phyloP scores from a whole-genome alignment of 83 land plant genomes.

The Diphasiastrum complanatum region DNA sequence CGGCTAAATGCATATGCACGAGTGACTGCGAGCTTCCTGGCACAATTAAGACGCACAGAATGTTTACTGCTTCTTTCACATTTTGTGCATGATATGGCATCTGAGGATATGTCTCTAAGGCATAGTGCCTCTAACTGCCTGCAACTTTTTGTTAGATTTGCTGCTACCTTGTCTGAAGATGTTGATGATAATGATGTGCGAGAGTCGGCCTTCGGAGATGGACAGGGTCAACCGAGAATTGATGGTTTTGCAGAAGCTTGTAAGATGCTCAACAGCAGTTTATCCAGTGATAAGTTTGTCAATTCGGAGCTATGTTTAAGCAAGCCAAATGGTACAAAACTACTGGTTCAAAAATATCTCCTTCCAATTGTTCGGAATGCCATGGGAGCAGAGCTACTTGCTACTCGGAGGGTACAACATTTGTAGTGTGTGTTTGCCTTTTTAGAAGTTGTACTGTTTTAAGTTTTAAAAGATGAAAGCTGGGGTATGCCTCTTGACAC shows the following conservation, averaged over 20 bases:
- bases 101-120: conserved; percentile 64
- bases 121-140: conserved; percentile 66
- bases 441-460: no score
- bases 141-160: conserved; percentile 51
- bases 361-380: conserved; percentile 54
- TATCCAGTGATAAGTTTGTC: no score
- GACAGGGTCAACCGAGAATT: no score
- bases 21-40: conserved; percentile 37
- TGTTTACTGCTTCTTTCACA: conserved; percentile 59
- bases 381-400: conserved; percentile 42
- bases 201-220: neutral
- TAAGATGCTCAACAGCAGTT: no score
- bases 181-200: neutral
- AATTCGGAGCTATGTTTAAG: no score
- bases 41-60: conserved; percentile 28
- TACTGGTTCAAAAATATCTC: conserved; percentile 34
- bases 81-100: conserved; percentile 66
- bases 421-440: no score
- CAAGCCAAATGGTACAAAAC: no score
- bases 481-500: no score
- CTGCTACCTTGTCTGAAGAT: conserved; percentile 27
- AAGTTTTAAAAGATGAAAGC: no score
- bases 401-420: conserved; percentile 67
- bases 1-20: conserved; percentile 55
- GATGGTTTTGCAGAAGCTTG: no score